Conservation (phyloP, 768 basidiomycete genomes). For the Russula brevipes region DNA sequence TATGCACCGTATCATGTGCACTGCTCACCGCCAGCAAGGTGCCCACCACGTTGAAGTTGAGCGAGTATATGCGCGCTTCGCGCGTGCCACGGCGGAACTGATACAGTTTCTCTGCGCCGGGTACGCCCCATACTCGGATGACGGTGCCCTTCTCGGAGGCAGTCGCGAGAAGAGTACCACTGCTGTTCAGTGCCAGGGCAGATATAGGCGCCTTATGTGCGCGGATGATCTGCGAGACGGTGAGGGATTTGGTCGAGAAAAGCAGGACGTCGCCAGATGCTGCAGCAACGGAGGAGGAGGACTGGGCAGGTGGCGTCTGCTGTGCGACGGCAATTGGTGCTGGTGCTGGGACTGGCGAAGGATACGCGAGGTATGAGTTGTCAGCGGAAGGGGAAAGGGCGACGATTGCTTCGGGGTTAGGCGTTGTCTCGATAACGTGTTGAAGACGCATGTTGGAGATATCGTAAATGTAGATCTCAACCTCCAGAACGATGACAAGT, state of each 20-base stretch:
- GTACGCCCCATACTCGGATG: constrained; percentile 89
- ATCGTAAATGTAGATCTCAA: constrained; percentile 99
- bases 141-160: constrained; percentile 95
- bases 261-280: constrained; percentile 86
- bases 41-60: constrained; percentile 79
- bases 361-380: constrained; percentile 92
- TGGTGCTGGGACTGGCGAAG: constrained; percentile 87
- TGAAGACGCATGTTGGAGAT: constrained; percentile 97
- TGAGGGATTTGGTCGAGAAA: constrained; percentile 88
- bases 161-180: constrained; percentile 88
- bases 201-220: constrained; percentile 95
- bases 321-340: constrained; percentile 44
- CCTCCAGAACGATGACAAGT: constrained; percentile 90
- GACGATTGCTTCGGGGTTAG: constrained; percentile 94
- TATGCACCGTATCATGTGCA: constrained; percentile 93
- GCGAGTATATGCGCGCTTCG: constrained; percentile 78
- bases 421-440: constrained; percentile 94
- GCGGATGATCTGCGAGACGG: constrained; percentile 92
- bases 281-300: constrained; percentile 28
- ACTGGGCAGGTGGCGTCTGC: constrained; percentile 36
- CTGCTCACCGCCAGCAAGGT: constrained; percentile 85
- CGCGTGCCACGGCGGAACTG: constrained; percentile 92
- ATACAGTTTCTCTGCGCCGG: constrained; percentile 88
- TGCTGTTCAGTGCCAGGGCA: constrained; percentile 75
- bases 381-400: constrained; percentile 93